Base-by-base conservation (phyloP, 2,329 filamentous ascomycete genomes). In the Aspergillus bombycis region DNA sequence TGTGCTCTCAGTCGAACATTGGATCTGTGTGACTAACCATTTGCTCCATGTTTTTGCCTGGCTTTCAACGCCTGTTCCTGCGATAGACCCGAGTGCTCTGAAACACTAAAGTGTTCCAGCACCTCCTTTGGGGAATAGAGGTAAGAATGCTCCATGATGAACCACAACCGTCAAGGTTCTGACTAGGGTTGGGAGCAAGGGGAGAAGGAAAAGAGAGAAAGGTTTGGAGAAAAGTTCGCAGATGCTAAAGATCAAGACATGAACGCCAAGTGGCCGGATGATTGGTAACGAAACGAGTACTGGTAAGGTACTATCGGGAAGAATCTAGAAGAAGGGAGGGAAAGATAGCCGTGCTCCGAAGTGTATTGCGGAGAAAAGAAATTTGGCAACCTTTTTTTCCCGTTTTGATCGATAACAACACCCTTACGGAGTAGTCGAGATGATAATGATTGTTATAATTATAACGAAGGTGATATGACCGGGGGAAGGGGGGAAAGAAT, bases 71-170 rank as follows among this genome's bases (percentile, higher is more conserved):
- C 83, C 71, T 85, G 83, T 57, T 78, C 72, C 61, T 80, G 79
- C 41, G 83, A 82, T 28, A 88, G 74, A 63, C 85, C 85, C 58
- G 77, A 74, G 54, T 78, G 70, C 74, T 86, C 83, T 26, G 79
- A 75, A 60, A 86, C 84, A 66, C 80, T 70, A 72, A 87, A 86
- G 67, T 84, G 77, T 66, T 78, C 76, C 66, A 87, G 80, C 71
- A 81, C 81, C 68, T 87, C 82, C 55, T 77, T 75, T 57, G 82
- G 77, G 66, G 83, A 79, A 70, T 77, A 78, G 50, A 82, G 77
- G 71, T 82, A 86, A 43, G 85, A 80, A 73, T 83, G 81, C 70
- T 87, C 84, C 85, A 87, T 87, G 50, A 63, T 67, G 56, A 59
- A 45, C 48, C 56, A 64, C 66, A 46, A 60, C 54, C 32, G 52